Conservation (phyloP, 2,329 filamentous ascomycete genomes). For the Lecanicillium sp. region DNA sequence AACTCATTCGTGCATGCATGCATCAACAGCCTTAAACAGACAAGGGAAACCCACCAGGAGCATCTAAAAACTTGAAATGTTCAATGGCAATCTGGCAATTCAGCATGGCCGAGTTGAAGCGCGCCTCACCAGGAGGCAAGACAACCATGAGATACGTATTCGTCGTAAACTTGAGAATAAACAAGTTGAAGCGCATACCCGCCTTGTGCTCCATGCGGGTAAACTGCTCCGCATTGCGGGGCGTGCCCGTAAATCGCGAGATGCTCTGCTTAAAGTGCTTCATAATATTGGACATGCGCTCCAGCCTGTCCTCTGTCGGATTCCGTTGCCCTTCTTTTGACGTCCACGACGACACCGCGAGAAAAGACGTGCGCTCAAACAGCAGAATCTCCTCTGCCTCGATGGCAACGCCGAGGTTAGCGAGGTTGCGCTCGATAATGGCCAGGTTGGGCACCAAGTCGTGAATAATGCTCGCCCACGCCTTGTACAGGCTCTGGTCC, state of each 20-base stretch:
- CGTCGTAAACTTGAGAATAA: slow-evolving; percentile 90
- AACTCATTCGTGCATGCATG: too few relatives aligned
- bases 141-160: slow-evolving; percentile 96
- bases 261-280: slow-evolving; percentile 93
- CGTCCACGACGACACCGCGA: slow-evolving; percentile 90
- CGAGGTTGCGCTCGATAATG: slow-evolving; percentile 79
- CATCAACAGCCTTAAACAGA: not conserved
- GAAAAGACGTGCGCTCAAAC: slow-evolving; percentile 91
- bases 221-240: slow-evolving; percentile 75
- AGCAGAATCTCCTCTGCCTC: slow-evolving; percentile 90
- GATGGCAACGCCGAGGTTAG: slow-evolving; percentile 73
- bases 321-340: slow-evolving; percentile 67
- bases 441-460: slow-evolving; percentile 90
- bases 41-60: slow-evolving; percentile 21
- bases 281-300: slow-evolving; percentile 91
- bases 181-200: slow-evolving; percentile 74
- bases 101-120: slow-evolving; percentile 82
- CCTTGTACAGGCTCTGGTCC: slow-evolving; percentile 97
- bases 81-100: slow-evolving; percentile 83
- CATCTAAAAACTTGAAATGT: slow-evolving; percentile 65
- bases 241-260: slow-evolving; percentile 68
- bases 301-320: slow-evolving; percentile 85
- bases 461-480: slow-evolving; percentile 97
- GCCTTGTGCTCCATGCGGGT: slow-evolving; percentile 75
- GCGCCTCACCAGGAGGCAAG: slow-evolving; percentile 81